Evolutionary conservation across 306 rosid species (phyloP), one percentile per base, ranked within the genome.

Genomic region (Fagus sylvatica): DNA sequence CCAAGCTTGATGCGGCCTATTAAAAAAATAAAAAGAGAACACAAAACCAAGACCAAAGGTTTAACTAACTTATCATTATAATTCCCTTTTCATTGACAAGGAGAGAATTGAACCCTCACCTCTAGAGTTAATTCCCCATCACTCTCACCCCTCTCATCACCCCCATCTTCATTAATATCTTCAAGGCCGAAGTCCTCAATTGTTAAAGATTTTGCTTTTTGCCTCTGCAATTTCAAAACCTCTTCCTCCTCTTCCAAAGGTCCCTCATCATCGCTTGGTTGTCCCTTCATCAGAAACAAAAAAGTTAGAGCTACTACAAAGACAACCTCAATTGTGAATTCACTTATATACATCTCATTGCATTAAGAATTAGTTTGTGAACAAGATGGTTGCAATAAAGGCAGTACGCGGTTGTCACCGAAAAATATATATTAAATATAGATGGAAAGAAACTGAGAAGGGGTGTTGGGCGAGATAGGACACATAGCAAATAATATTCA

Each of bases 331-430:
- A 11, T 22, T 22, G 28, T 22, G 28, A 22, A 22, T 22, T 22
- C 28, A 22, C 28, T 37, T 65, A 65, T 65, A 22, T 15, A n/a
- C 0, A 1, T 37, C 28, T 65, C 6, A 65, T 16, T 37, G 49
- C 13, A 37, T 19, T 65, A 17, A 36, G 43, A 37, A 37, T 0
- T 65, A 7, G 13, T 7, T 65, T 37, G 30, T 37, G 48, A 65
- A 36, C 13, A 66, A 12, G 95, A 86, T 83, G 82, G 91, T 71
- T 74, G 13, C 97, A 71, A 84, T 62, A 37, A 74, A 79, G 82
- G 74, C 19, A 60, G 30, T 83, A 80, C 34, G 22, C 3, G 17
- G 37, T 16, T 15, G 32, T 7, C 39, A 13, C 11, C 17, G 0
- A 4, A 69, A 55, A 17, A 59, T 8, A 68, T 19, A 53, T 28